Percentiles rank a stretch among this genome's conserved stretches.
phyloP scores from a whole-genome alignment of 2,329 filamentous ascomycete genomes.

The Pseudocercospora ulei region DNA sequence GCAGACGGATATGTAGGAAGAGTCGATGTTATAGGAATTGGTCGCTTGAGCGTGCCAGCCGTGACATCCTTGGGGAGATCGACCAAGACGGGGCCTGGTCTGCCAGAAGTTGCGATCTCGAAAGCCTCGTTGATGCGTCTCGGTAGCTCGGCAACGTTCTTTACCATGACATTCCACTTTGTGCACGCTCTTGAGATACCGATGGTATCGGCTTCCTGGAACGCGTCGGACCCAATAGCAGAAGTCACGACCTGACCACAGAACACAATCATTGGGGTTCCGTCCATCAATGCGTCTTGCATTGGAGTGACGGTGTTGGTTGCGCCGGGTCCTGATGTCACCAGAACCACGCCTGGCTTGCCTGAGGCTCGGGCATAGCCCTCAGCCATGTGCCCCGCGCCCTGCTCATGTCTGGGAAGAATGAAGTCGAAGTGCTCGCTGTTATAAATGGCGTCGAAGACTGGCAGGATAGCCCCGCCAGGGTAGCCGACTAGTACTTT shows the following conservation, averaged over 20 bases:
- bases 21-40: constrained; percentile 67
- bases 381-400: constrained; percentile 96
- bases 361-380: constrained; percentile 90
- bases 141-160: constrained; percentile 85
- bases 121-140: constrained; percentile 95
- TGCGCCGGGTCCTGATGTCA: constrained; percentile 91
- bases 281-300: constrained; percentile 91
- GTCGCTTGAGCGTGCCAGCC: constrained; percentile 66
- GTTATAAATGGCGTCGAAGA: constrained; percentile 98
- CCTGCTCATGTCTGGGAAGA: constrained; percentile 91
- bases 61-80: constrained; percentile 96
- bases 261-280: constrained; percentile 93
- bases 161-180: constrained; percentile 99
- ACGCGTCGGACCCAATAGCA: constrained; percentile 88
- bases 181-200: constrained; percentile 92
- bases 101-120: constrained; percentile 88
- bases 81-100: constrained; percentile 87
- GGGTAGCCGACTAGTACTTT: constrained; percentile 55
- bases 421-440: constrained; percentile 94
- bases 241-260: constrained; percentile 82
- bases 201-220: constrained; percentile 91
- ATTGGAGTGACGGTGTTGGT: constrained; percentile 96
- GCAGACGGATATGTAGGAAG: constrained; percentile 76
- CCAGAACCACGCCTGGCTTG: constrained; percentile 87
- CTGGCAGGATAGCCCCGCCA: constrained; percentile 89